Evolutionary conservation across 192 early-diverging fungal genomes (phyloP), one percentile per base, ranked within the genome.

Genomic region (Entrophospora sp.): DNA sequence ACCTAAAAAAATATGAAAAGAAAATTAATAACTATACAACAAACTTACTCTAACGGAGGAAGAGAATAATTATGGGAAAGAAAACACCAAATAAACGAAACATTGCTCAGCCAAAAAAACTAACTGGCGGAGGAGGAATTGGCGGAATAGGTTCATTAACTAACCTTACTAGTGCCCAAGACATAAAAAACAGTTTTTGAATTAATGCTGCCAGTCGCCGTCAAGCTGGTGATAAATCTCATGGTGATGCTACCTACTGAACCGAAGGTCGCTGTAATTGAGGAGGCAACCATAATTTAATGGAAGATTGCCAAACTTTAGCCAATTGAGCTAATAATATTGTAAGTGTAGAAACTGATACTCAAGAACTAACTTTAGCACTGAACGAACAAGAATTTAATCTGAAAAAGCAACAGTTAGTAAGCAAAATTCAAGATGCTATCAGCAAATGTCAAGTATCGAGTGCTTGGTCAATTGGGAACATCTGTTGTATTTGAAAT

Each of bases 221-320:
- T 1, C 10, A 51, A 51, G 22, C 12, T 18, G 2, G 49, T 2
- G 22, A 20, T 18, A 51, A 51, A 51, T 13, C 12, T 12, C 16
- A 24, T 28, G 49, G 49, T 36, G 55, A 57, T 57, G 55, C 55
- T 1, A 31, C 30, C n/a, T 57, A 57, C 22, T 57, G 55, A 57
- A 36, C 10, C 34, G 55, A 31, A 5, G 55, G 55, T 34, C 28
- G 55, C 5, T 57, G 55, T 57, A 30, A 57, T 31, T 57, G 55
- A 18, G 55, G 55, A 2, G 55, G 55, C 12, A 4, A 2, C 2
- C 55, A 57, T 37, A 57, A 34, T 57, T 30, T 57, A 5, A 7
- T 18, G 16, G 55, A 57, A 30, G 55, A 57, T 31, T 57, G 55
- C n/a, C 30, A 57, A 36, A 3, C 14, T 18, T 57, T 57, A 57